phyloP scores from a whole-genome alignment of 805 yeast genomes.

The Komagataella pastoris region DNA sequence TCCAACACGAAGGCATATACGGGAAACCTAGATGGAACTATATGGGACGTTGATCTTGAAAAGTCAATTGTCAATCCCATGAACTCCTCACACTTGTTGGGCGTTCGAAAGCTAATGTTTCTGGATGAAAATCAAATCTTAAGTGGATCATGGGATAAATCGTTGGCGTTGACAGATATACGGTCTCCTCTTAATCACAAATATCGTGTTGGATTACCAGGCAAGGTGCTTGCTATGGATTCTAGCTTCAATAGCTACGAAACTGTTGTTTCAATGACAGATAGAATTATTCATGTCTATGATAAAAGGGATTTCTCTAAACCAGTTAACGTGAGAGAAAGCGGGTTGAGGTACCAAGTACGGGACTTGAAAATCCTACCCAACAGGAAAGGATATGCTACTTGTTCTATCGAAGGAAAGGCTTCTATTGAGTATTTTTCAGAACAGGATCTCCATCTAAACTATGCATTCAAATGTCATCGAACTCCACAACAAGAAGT shows the following conservation, averaged over 20 bases:
- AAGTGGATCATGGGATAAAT: slow-evolving; percentile 53
- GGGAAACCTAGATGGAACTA: slow-evolving; percentile 43
- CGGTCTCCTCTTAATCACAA: slow-evolving; percentile 11
- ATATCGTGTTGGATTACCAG: slow-evolving; percentile 15
- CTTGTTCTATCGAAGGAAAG: slow-evolving; percentile 71
- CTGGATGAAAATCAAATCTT: slow-evolving; percentile 18
- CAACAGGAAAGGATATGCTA: slow-evolving; percentile 43
- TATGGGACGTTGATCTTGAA: slow-evolving; percentile 37
- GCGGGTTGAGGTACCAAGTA: slow-evolving; percentile 57
- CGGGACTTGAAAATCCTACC: slow-evolving; percentile 43
- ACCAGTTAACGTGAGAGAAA: slow-evolving; percentile 40
- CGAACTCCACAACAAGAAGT: slow-evolving; percentile 28
- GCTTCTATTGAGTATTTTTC: slow-evolving; percentile 63
- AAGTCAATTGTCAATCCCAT: slow-evolving; percentile 11
- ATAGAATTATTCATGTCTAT: slow-evolving; percentile 40
- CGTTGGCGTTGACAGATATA: slow-evolving; percentile 33
- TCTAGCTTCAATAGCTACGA: slow-evolving; percentile 19
- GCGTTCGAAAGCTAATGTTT: slow-evolving; percentile 22
- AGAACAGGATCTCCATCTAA: slow-evolving; percentile 27
- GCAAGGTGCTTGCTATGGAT: slow-evolving; percentile 55
- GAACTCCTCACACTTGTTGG: slow-evolving; percentile 21
- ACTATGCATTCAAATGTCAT: slow-evolving; percentile 79
- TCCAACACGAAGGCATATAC: neutral
- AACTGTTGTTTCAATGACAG: slow-evolving; percentile 40
- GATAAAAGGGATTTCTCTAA: slow-evolving; percentile 31